Evolutionary conservation across 768 basidiomycete species (phyloP).

Genomic region (Boletellus emodensis): DNA sequence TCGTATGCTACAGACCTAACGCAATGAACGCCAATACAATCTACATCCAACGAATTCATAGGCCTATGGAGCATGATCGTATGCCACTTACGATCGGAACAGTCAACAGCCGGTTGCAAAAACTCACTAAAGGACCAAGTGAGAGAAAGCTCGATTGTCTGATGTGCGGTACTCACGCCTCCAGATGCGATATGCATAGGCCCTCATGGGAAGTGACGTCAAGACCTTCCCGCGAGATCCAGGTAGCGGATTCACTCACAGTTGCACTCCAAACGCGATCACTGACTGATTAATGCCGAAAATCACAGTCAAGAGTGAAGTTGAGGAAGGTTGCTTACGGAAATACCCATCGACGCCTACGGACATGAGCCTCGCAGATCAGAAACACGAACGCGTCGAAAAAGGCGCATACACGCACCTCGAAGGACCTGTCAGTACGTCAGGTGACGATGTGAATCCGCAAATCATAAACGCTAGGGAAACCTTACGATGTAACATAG

Average conservation of each 20-base stretch:
- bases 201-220: constrained; percentile 19
- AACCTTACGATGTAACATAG: constrained; percentile 26
- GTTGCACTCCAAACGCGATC: constrained; percentile 35
- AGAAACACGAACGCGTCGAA: background rate
- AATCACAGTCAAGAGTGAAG: background rate
- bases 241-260: constrained; percentile 19
- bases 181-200: constrained; percentile 38
- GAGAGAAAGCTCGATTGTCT: background rate
- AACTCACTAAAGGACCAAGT: constrained; percentile 26
- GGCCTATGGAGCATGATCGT: background rate
- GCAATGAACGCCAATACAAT: constrained; percentile 28
- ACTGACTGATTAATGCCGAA: constrained; percentile 20
- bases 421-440: constrained; percentile 17
- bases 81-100: constrained; percentile 29
- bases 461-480: background rate
- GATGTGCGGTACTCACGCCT: constrained; percentile 23
- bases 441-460: background rate
- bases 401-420: constrained; percentile 17
- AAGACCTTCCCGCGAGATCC: background rate
- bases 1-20: constrained; percentile 16
- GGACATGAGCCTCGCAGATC: background rate
- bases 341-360: constrained; percentile 36
- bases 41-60: constrained; percentile 4
- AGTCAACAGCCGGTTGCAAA: constrained; percentile 28
- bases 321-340: constrained; percentile 14